Base-by-base conservation (phyloP, 805 yeast species). In the Barnettozyma vustinii region DNA sequence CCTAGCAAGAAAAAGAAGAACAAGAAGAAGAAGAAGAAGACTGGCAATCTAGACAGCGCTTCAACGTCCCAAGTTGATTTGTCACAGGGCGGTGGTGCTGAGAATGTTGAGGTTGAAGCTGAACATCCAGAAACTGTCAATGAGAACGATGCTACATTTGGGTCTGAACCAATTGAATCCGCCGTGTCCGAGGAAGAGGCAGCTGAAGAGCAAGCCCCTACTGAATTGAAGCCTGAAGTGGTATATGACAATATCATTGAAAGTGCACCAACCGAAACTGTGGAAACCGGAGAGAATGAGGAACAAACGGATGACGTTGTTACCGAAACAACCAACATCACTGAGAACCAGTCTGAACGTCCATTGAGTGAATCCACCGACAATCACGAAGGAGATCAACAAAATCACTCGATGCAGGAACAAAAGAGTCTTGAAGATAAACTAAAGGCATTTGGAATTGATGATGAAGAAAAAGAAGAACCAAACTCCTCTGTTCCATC, bases 1-100 rank as follows among this genome's bases (percentile, higher is more conserved):
- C 26, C 42, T 23, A 23, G 42, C 18, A 39, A 39, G 42, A 39
- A 45, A 37, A 49, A 42, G 44, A 32, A 48, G 53, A 53, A 37
- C 55, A 52, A 39, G 45, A 50, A 48, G 36, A 41, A 35, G 37
- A 53, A 45, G 55, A 56, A 44, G 44, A 53, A 37, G 49, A 45
- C 30, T 27, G 42, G 27, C 21, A 39, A 47, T n/a, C 5, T 42
- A 1, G 50, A 37, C 9, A 26, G 21, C 9, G 10, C 12, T 5
- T 32, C 23, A 23, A 40, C 33, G 12, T 40, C 45, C 8, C 42
- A 46, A 9, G 9, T 54, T 25, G 52, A 46, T 37, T 15, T 49
- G 13, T 13, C 51, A 7, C 10, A 16, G 3, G 40, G 5, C 15
- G 40, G 23, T 23, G 49, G 47, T 20, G 41, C 26, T n/a, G 37